Evolutionary conservation across 2,329 filamentous ascomycete species (phyloP), one percentile per base, ranked within the genome.

Genomic region (Diplocarpon rosae): DNA sequence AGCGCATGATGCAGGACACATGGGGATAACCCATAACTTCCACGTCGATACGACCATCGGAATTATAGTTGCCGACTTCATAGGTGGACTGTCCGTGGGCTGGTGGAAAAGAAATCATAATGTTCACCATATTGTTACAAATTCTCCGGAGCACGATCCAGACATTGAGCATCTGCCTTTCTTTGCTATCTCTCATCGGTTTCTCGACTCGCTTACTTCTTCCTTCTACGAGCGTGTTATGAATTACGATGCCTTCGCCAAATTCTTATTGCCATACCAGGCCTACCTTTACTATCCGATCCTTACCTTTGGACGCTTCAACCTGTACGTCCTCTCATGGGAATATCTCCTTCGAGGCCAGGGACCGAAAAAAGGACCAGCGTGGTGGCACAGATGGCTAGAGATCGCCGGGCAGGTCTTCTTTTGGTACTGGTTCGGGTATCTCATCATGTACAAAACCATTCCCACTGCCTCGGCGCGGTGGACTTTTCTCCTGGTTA

Each of bases 61-160:
- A 39, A 95, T 96, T 59, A 67, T 94, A 52, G 83, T 95, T 57
- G 88, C 89, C 42, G 84, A 95, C 62, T 96, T 83, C 56, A 68
- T 92, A 15, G 92, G 92, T 31, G 92, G 92, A 0, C 66, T 98
- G 29, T 95, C 87, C 20, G 67, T 95, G 43, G 86, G 90, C 36
- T 98, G 92, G 92, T 98, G 92, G 90, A 96, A 96, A 66, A 75
- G 79, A 50, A 95, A 80, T 62, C 90, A 96, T 65, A 96, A 96
- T 59, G 88, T 95, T 8, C 90, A 96, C 62, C 90, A 96, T 60
- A 88, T 96, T 55, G 83, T 96, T 42, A 96, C 92, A 14, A 96
- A 96, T 63, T 83, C 83, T 35, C 85, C 89, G 12, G 92, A 95
- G 63, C 90, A 96, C 61, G 90, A 96, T 61, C 90, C 92, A 0